Base-by-base conservation (phyloP, 495 filamentous ascomycete species). In the Parathielavia appendiculata region DNA sequence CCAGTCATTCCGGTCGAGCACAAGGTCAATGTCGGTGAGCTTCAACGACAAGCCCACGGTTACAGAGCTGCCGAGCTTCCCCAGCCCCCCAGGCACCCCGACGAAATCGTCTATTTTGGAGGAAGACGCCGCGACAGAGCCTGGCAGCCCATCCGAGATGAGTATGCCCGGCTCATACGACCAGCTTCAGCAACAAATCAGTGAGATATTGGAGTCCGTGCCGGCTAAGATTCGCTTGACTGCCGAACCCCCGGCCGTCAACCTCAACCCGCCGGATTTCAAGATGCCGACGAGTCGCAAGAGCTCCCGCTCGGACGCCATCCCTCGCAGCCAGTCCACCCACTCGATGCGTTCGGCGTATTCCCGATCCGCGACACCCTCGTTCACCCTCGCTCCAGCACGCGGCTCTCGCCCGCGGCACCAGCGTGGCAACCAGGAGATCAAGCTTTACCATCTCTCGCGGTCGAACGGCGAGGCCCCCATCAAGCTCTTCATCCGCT, bases 401-500 rank as follows among this genome's bases (percentile, higher is more conserved):
- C 76, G 73, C 56, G 72, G 69, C 26, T 53, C 67, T 30, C 75
- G 79, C 11, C 71, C 71, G 13, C 73, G 77, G 40, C 63, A 72
- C 16, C 72, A 73, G 44, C 72, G 67, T 54, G 71, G 72, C 39
- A 80, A 84, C 54, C 75, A 77, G 45, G 91, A 89, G 54, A 90
- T 95, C 56, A 90, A 90, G 68, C 80, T 97, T 2, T 98, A 97
- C 63, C 92, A 98, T 72, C 82, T 98, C 22, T 87, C 89, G n/a
- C 86, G 91, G 36, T 80, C 83, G 41, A 88, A 86, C 34, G 89
- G 89, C 45, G 83, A 91, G 58, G 80, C 86, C 26, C 93, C 93
- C 0, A 91, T 93, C 61, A 97, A 96, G 70, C 81, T 98, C 2
- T 93, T 92, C 66, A 90, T 97, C 26, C 87, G 93, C 1, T 84